Evolutionary conservation across 257 asterid genomes (phyloP).

Genomic region (Fraxinus pennsylvanica): DNA sequence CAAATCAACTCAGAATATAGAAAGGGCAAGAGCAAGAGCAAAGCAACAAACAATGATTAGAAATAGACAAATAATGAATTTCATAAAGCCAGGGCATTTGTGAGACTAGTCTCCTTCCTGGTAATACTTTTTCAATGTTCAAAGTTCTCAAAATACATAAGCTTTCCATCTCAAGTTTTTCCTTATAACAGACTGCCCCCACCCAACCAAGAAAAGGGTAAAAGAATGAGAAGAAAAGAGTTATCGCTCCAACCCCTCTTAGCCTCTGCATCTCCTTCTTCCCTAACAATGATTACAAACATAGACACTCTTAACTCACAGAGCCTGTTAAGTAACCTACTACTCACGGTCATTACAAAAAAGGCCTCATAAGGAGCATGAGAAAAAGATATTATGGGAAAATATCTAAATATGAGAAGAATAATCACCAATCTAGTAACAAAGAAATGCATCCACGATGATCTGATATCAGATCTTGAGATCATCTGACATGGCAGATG

Average conservation of each 20-base stretch:
- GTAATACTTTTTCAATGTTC: too few species aligned
- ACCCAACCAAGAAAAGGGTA: neutral
- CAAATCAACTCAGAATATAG: too few species aligned
- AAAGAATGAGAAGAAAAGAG: neutral
- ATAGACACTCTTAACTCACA: neutral
- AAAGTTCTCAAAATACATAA: neutral
- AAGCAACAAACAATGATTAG: too few species aligned
- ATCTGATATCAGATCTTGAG: conserved; percentile 51
- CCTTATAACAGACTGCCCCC: neutral
- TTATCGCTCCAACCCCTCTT: neutral
- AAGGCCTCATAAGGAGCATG: neutral
- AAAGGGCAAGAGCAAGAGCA: too few species aligned
- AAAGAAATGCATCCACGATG: neutral
- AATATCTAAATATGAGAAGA: neutral
- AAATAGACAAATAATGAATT: too few species aligned
- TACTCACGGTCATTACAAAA: neutral
- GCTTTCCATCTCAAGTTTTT: neutral
- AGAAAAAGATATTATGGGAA: neutral
- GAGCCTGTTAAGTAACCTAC: neutral
- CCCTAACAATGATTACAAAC: neutral
- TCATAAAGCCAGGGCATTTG: too few species aligned
- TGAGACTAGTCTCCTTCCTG: too few species aligned
- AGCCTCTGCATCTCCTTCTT: neutral
- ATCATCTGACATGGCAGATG: conserved; percentile 88
- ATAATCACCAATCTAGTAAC: neutral